Evolutionary conservation across 345 rosid genomes (phyloP).

Genomic region (Bretschneidera sinensis): DNA sequence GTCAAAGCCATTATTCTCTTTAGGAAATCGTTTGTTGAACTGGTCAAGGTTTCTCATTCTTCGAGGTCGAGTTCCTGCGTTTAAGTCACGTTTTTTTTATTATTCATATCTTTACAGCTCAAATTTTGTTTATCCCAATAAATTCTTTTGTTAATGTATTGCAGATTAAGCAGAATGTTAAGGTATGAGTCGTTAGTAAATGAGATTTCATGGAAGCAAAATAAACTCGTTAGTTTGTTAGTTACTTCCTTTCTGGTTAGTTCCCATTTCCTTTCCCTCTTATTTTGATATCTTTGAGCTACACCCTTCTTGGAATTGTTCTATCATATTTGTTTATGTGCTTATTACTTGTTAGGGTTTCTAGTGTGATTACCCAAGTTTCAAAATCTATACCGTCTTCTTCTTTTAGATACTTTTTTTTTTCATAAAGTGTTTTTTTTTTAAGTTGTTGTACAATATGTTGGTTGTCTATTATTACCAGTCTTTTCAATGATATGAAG

Average conservation of each 20-base stretch:
- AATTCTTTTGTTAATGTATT: conserved; percentile 16
- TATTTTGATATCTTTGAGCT: background rate
- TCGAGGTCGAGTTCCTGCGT: conserved; percentile 21
- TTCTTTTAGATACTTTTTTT: background rate
- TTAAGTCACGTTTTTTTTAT: background rate
- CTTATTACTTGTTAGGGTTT: background rate
- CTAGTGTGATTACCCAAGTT: background rate
- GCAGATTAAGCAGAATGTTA: conserved; percentile 25
- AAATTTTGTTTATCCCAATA: background rate
- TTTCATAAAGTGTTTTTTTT: background rate
- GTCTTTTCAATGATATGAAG: too few species aligned
- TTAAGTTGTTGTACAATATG: background rate
- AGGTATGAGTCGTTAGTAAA: background rate
- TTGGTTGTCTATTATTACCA: background rate
- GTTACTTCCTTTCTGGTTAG: conserved; percentile 21
- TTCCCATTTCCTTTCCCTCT: conserved; percentile 13
- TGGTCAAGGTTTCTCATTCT: conserved; percentile 9
- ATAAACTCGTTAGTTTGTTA: conserved; percentile 11
- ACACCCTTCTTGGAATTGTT: background rate
- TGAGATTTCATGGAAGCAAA: conserved; percentile 15
- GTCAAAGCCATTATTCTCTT: too few species aligned
- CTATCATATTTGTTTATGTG: background rate
- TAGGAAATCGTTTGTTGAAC: conserved; percentile 2
- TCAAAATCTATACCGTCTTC: background rate
- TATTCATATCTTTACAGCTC: background rate